phyloP scores from a whole-genome alignment of 2,329 filamentous ascomycete species.

The Penicillium sp. region DNA sequence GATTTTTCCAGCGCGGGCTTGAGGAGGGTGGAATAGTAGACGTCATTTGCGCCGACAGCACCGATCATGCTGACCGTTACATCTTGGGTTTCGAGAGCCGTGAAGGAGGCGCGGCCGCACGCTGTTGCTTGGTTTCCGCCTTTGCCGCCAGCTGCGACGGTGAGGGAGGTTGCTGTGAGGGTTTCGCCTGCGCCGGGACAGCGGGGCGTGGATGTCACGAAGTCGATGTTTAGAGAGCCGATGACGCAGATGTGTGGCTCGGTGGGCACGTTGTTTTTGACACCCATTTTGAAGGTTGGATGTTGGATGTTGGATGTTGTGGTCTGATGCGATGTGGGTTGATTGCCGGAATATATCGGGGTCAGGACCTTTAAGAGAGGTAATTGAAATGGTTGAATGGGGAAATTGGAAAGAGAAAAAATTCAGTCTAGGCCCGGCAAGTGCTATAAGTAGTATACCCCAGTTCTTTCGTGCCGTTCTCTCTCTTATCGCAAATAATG shows the following conservation, averaged over 20 bases:
- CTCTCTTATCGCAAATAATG: neutral
- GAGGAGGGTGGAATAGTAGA: constrained; percentile 64
- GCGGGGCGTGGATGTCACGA: constrained; percentile 79
- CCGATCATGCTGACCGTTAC: constrained; percentile 67
- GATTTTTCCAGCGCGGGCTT: constrained; percentile 57
- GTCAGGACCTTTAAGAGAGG: neutral
- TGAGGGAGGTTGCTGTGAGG: constrained; percentile 72
- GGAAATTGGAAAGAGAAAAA: neutral
- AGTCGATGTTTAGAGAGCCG: constrained; percentile 87
- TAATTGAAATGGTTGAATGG: neutral
- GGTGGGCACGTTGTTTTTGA: constrained; percentile 8
- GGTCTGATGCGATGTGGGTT: neutral
- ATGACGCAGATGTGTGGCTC: constrained; percentile 68
- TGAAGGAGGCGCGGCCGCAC: constrained; percentile 28
- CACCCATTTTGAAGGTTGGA: constrained; percentile 14
- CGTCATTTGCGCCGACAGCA: constrained; percentile 61
- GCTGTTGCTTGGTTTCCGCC: constrained; percentile 31
- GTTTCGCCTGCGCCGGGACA: constrained; percentile 81
- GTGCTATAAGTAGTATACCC: neutral
- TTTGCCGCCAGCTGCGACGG: constrained; percentile 56
- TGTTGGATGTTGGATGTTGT: neutral
- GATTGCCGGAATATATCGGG: neutral
- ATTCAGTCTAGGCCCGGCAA: neutral
- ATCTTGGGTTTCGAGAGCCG: constrained; percentile 42
- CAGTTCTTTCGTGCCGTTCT: neutral